phyloP scores from a whole-genome alignment of 768 basidiomycete species.

The Podaxis sp. region DNA sequence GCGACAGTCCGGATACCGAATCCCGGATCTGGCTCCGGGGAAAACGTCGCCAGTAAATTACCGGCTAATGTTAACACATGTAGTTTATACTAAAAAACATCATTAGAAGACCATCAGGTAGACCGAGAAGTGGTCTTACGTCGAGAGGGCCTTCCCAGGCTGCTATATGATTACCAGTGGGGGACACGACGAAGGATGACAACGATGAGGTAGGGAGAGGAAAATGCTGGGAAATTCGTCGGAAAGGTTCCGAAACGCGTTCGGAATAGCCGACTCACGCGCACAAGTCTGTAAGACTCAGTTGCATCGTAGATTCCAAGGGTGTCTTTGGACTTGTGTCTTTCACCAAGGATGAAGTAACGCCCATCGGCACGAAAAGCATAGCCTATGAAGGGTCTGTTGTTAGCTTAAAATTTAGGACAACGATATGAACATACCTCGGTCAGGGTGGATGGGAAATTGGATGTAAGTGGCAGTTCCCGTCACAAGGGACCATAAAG shows the following conservation, averaged over 20 bases:
- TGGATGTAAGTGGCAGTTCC: slow-evolving; percentile 82
- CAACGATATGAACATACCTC: slow-evolving; percentile 43
- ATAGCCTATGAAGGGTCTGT: slow-evolving; percentile 48
- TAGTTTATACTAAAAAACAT: slow-evolving; percentile 63
- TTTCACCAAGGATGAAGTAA: slow-evolving; percentile 84
- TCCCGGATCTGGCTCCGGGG: slow-evolving; percentile 74
- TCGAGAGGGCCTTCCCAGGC: slow-evolving; percentile 87
- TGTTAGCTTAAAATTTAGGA: background rate
- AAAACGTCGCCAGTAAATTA: slow-evolving; percentile 60
- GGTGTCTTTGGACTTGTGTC: slow-evolving; percentile 88
- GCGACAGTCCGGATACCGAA: slow-evolving; percentile 75
- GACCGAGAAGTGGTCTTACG: slow-evolving; percentile 36
- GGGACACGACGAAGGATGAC: slow-evolving; percentile 71
- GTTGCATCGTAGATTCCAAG: slow-evolving; percentile 79
- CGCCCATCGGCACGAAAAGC: slow-evolving; percentile 77
- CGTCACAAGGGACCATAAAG: slow-evolving; percentile 79
- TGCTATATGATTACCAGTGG: slow-evolving; percentile 71
- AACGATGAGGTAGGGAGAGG: slow-evolving; percentile 73
- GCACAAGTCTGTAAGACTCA: slow-evolving; percentile 67
- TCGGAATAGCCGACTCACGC: slow-evolving; percentile 42
- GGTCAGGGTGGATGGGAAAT: slow-evolving; percentile 78
- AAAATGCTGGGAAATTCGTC: slow-evolving; percentile 61
- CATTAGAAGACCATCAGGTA: slow-evolving; percentile 5
- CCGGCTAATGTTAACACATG: slow-evolving; percentile 68
- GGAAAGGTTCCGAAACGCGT: background rate